Percentiles rank a stretch among this genome's conserved stretches.
Conservation (phyloP, 2,329 filamentous ascomycete genomes). For the Microascus cirrosus region DNA sequence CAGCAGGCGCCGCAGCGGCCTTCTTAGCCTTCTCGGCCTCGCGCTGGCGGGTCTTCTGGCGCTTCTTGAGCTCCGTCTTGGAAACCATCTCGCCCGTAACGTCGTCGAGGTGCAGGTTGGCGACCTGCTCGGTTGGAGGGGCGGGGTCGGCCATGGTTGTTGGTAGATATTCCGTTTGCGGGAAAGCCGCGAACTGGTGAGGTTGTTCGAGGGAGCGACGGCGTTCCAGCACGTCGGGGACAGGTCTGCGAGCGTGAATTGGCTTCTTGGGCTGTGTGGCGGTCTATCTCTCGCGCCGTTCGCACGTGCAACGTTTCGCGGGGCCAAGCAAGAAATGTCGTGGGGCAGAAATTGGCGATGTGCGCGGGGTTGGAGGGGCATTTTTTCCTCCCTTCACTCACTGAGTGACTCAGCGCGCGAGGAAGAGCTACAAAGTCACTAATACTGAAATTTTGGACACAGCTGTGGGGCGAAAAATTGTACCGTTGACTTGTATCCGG, state of each 20-base stretch:
- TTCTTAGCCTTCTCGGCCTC: conserved; percentile 85
- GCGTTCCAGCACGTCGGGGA: background rate
- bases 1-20: conserved; percentile 53
- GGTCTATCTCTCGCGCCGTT: background rate
- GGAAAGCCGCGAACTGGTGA: background rate
- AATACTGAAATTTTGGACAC: background rate
- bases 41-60: conserved; percentile 80
- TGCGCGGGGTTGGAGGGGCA: background rate
- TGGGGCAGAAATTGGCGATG: background rate
- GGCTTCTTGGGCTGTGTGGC: background rate
- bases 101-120: conserved; percentile 78
- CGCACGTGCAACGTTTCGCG: background rate
- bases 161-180: background rate
- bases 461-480: background rate
- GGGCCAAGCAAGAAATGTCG: background rate
- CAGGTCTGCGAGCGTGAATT: background rate
- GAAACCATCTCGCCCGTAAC: conserved; percentile 82
- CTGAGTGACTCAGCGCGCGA: background rate
- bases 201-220: background rate
- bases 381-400: background rate
- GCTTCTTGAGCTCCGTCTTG: conserved; percentile 88
- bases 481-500: background rate
- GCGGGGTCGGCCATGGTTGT: conserved; percentile 21
- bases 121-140: conserved; percentile 35
- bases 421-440: background rate